Base-by-base conservation (phyloP, 768 basidiomycete genomes). In the Tylopilus sp. region DNA sequence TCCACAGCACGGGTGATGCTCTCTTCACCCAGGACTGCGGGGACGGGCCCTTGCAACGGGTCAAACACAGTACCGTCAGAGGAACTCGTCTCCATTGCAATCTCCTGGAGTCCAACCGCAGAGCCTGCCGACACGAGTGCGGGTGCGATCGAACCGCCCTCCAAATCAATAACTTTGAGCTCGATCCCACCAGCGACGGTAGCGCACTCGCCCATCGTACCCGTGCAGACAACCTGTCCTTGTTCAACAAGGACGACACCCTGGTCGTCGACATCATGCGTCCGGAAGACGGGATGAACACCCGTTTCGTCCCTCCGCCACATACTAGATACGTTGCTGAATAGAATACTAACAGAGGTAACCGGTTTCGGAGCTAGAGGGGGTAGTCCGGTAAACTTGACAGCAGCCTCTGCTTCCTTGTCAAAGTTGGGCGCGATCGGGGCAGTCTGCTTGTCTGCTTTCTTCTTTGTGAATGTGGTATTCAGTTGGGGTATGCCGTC, bases 401-500 rank as follows among this genome's bases (percentile, higher is more conserved):
- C 60, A 7, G 83, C 75, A 10, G 77, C 75, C 45, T 69, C 61
- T 1, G 81, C 77, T 64, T 91, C 90, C 25, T 73, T 66, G 30
- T 82, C 79, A 62, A 78, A 91, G 52, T 79, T 71, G 0, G 87
- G 87, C 2, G 71, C 71, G 17, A 28, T 49, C 1, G 88, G 85
- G 0, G 75, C 69, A 13, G 67, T 45, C 57, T 90, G 87, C 44
- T 79, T 73, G 1, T 64, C 58, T 0, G 58, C 52, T 0, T 79
- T 76, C 62, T 88, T 88, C 6, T 54, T 47, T 2, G 71, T 46
- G 1, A 66, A 53, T 0, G 82, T 71, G 3, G 62, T 22, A 5
- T 60, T 46, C 17, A 75, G 62, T 65, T 94, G 92, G 0, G 82
- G 65, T 50, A 93, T 86, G 11, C 91, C 91, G 57, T 95, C 92